phyloP scores from a whole-genome alignment of 352 stramenopile species.

The Globisporangium lucens region DNA sequence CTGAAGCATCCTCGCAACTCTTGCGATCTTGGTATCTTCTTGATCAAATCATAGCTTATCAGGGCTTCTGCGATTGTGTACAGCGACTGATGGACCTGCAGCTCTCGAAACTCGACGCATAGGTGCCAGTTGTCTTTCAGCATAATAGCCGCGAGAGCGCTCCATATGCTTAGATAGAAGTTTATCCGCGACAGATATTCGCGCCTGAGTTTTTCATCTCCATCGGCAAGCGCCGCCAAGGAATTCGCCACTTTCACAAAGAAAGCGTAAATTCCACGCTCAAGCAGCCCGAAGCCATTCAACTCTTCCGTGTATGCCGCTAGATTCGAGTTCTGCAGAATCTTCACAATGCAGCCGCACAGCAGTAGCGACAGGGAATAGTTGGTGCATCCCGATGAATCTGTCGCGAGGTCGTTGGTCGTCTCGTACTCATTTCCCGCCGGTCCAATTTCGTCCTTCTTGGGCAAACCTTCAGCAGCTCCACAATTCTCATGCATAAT shows the following conservation, averaged over 20 bases:
- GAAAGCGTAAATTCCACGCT: slow-evolving; percentile 54
- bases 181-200: slow-evolving; percentile 29
- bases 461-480: not conserved
- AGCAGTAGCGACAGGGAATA: slow-evolving; percentile 35
- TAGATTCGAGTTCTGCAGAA: slow-evolving; percentile 40
- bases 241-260: slow-evolving; percentile 48
- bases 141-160: slow-evolving; percentile 43
- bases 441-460: not conserved
- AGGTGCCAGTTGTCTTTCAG: slow-evolving; percentile 40
- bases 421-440: not conserved
- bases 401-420: not conserved
- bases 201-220: slow-evolving; percentile 13
- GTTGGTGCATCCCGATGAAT: not conserved
- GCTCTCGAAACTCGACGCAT: slow-evolving; percentile 50
- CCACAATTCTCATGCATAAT: not conserved
- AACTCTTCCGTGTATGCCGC: slow-evolving; percentile 45
- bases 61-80: slow-evolving; percentile 53
- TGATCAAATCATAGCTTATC: slow-evolving; percentile 27
- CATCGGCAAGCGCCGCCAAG: slow-evolving; percentile 22
- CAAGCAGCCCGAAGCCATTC: slow-evolving; percentile 54
- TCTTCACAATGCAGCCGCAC: slow-evolving; percentile 61
- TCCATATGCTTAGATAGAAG: slow-evolving; percentile 39
- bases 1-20: slow-evolving; percentile 17
- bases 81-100: slow-evolving; percentile 49
- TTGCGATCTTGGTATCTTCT: slow-evolving; percentile 12